Conservation (phyloP, 1,139 yeast species). For the Taphrina sp. region DNA sequence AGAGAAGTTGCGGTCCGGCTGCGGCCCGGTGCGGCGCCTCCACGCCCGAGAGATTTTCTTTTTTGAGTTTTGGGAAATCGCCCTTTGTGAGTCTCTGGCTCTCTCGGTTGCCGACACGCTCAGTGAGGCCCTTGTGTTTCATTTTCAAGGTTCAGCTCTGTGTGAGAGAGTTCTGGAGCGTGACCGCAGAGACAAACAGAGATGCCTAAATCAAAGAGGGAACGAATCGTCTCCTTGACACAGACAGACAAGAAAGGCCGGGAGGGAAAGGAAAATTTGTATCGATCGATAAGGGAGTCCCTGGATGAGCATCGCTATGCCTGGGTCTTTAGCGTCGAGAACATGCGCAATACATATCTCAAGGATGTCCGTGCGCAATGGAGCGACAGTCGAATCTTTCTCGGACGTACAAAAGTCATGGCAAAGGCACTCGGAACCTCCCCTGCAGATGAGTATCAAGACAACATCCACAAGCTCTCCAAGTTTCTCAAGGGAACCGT, state of each 20-base stretch:
- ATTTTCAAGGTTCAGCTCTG: too few relatives aligned
- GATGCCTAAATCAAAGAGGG: constrained; percentile 97
- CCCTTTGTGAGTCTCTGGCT: too few relatives aligned
- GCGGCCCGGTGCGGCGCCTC: too few relatives aligned
- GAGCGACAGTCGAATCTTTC: constrained; percentile 68
- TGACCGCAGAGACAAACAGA: too few relatives aligned
- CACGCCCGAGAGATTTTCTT: too few relatives aligned
- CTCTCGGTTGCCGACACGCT: too few relatives aligned
- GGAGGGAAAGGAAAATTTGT: constrained; percentile 85
- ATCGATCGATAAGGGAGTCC: constrained; percentile 81
- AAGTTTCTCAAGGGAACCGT: constrained; percentile 64
- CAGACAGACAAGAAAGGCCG: constrained; percentile 94
- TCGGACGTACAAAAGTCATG: constrained; percentile 90
- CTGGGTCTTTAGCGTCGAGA: constrained; percentile 84
- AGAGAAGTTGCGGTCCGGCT: too few relatives aligned
- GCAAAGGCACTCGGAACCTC: constrained; percentile 88
- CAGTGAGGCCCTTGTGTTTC: too few relatives aligned
- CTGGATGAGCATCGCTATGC: constrained; percentile 68
- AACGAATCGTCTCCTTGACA: constrained; percentile 89
- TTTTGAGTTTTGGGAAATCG: too few relatives aligned
- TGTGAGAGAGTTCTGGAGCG: too few relatives aligned
- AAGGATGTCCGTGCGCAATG: constrained; percentile 91
- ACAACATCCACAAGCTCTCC: constrained; percentile 69
- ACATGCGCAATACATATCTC: constrained; percentile 92
- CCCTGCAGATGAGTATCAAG: constrained; percentile 85